Base-by-base conservation (phyloP, 1,284 basidiomycete species). In the Marasmius oreades region DNA sequence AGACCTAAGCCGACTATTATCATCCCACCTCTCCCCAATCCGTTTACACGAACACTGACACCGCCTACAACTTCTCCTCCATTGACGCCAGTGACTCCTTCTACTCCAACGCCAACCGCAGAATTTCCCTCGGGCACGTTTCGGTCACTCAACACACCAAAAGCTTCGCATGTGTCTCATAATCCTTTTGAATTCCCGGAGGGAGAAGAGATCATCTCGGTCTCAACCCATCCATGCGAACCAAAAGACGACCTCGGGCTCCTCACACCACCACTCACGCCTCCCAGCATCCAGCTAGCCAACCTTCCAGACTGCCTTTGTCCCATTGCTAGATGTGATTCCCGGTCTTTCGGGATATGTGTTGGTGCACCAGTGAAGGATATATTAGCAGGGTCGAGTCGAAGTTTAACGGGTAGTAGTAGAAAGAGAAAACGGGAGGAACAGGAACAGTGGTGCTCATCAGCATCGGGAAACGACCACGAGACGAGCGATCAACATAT, bases 391-490 rank as follows among this genome's bases (percentile, higher is more conserved):
- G 28, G 33, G n/a, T 8, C 31, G 31, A 22, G 39, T 22, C 24
- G 44, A 31, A 14, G 23, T 47, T 7, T 20, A n/a, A n/a, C 39
- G 16, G 14, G 39, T 11, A 51, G 56, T 18, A 58, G 39, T 11
- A 51, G 56, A 20, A 58, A 58, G 23, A 28, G 56, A 18, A 58
- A 58, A 51, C 52, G 56, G 18, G 39, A 42, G n/a, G 39, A 4
- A 42, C 39, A 20, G 39, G 16, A 42, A 18, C 39, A n/a, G 7
- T 7, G n/a, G n/a, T n/a, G 39, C 8, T 16, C 39, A 7, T 16
- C 39, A 14, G 39, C 10, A 4, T 5, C 39, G 7, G 7, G 11
- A 42, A 5, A 16, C 20, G n/a, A 57, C 56, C 11, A 52, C 50
- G 52, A 53, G 28, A 3, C 31, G 56, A 14, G 34, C 53, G 18